Conservation (phyloP, 164 flowering plant species). For the Taxillus chinensis region DNA sequence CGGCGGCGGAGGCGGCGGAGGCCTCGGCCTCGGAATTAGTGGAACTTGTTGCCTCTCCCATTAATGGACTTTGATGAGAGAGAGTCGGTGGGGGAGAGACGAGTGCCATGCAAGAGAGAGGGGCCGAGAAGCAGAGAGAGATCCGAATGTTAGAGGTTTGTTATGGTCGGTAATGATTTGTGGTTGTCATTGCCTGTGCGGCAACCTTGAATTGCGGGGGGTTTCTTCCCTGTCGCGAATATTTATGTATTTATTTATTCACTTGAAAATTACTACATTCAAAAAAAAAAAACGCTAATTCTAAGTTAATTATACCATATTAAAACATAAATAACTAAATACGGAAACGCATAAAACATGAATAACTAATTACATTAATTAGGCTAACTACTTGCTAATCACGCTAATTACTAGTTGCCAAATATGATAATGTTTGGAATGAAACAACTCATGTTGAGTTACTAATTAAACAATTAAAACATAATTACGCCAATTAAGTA, state of each 20-base stretch:
- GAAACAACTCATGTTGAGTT: no score
- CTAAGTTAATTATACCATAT: background rate
- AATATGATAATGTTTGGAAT: no score
- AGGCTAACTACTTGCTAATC: no score
- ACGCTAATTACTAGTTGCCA: no score
- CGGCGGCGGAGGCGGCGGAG: constrained; percentile 6
- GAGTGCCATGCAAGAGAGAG: constrained; percentile 9
- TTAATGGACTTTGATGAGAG: constrained; percentile 8
- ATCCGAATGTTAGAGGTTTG: background rate
- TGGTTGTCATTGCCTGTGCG: constrained; percentile 1
- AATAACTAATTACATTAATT: no score
- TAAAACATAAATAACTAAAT: background rate
- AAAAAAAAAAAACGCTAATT: background rate
- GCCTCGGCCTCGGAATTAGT: constrained; percentile 2
- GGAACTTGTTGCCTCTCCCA: constrained; percentile 20
- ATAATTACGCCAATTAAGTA: no score
- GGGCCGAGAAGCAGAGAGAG: background rate
- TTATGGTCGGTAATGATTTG: constrained; percentile 8
- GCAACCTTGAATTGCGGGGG: background rate
- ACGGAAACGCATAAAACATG: no score
- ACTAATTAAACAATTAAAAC: no score
- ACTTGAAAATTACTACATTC: no score
- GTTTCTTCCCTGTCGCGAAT: constrained; percentile 1
- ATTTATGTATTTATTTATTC: constrained; percentile 3
- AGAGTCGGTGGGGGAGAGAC: constrained; percentile 9